Evolutionary conservation across 139 green algal genomes (phyloP).

Genomic region (Eudorina sp.): DNA sequence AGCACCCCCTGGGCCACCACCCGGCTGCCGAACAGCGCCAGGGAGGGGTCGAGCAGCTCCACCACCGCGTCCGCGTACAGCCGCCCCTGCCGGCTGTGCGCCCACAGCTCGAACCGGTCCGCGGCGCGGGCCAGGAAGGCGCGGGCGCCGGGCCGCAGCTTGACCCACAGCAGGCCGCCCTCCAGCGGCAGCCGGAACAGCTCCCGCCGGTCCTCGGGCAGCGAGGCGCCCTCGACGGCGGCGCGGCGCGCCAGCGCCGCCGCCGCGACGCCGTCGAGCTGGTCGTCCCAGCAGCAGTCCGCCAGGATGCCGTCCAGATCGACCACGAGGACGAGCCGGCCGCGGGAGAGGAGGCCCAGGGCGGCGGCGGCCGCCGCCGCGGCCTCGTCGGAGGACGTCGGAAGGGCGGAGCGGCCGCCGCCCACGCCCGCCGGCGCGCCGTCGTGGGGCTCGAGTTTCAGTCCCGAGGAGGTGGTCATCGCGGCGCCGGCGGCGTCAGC

Average conservation of each 20-base stretch:
- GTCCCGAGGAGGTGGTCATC: too few species aligned
- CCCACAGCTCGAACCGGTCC: conserved; percentile 87
- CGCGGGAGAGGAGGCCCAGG: conserved; percentile 20
- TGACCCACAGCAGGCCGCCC: conserved; percentile 87
- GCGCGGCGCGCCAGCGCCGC: conserved; percentile 48
- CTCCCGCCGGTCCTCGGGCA: conserved; percentile 56
- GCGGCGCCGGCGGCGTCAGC: not conserved
- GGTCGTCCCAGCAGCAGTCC: conserved; percentile 76
- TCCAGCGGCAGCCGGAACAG: conserved; percentile 76
- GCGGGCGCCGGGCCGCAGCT: conserved; percentile 89
- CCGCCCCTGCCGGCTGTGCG: conserved; percentile 89
- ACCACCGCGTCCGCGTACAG: conserved; percentile 81
- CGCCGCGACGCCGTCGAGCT: conserved; percentile 48
- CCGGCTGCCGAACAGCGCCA: conserved; percentile 77
- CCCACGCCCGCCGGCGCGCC: not conserved
- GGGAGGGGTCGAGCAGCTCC: conserved; percentile 83
- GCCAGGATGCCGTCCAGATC: conserved; percentile 97
- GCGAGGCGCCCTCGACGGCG: conserved; percentile 7
- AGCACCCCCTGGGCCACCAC: conserved; percentile 70
- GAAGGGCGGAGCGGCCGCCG: not conserved
- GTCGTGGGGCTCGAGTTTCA: conserved; percentile 10
- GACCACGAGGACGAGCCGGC: conserved; percentile 81
- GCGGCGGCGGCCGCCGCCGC: not conserved
- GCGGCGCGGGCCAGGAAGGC: conserved; percentile 73
- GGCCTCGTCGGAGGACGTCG: conserved; percentile 3